phyloP scores from a whole-genome alignment of 495 filamentous ascomycete genomes.

The Cercophora newfieldiana region DNA sequence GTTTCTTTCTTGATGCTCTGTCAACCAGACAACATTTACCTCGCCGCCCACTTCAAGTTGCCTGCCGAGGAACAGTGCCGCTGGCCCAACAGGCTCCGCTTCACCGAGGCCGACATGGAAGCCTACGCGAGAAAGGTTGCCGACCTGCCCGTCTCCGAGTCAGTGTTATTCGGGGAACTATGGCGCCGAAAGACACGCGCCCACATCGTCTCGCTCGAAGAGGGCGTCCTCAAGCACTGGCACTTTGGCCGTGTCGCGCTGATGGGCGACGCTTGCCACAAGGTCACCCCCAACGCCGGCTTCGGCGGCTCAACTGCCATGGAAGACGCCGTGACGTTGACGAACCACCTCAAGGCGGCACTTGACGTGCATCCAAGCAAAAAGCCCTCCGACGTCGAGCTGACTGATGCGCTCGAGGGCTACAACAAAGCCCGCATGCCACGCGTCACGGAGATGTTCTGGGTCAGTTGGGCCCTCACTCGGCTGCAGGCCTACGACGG shows the following conservation, averaged over 20 bases:
- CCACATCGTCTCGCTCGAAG: constrained; percentile 30
- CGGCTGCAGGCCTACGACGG: no score
- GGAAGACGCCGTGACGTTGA: not conserved
- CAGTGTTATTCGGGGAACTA: constrained; percentile 34
- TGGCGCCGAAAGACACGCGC: constrained; percentile 23
- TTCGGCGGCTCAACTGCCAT: not conserved
- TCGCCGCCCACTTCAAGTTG: no score
- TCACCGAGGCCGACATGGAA: constrained; percentile 26
- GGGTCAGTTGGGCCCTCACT: no score
- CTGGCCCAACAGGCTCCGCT: not conserved
- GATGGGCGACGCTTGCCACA: constrained; percentile 22
- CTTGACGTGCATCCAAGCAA: not conserved
- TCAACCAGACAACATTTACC: no score
- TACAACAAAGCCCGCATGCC: not conserved
- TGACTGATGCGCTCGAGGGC: not conserved
- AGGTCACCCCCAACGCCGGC: not conserved
- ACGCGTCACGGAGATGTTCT: no score
- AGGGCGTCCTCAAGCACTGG: constrained; percentile 37
- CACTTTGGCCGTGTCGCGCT: constrained; percentile 31
- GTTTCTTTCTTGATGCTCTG: no score
- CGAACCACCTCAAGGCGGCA: not conserved
- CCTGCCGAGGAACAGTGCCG: no score
- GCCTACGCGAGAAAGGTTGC: constrained; percentile 16
- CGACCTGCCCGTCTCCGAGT: constrained; percentile 27
- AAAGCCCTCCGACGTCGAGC: not conserved